Evolutionary conservation across 768 basidiomycete genomes (phyloP).

Genomic region (Pleurotus tuber-regium): DNA sequence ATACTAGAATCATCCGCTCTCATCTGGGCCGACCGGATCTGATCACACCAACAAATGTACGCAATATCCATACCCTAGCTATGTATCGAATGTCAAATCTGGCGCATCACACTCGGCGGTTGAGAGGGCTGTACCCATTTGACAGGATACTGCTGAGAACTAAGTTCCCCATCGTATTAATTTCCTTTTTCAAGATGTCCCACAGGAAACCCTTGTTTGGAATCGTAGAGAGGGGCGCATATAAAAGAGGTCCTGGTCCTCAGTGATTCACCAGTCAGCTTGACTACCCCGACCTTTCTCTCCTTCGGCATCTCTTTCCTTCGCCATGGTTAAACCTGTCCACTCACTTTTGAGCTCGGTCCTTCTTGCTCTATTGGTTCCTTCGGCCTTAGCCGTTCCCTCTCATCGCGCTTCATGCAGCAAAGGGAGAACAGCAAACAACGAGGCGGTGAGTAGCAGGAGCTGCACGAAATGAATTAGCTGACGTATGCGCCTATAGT

Average conservation of each 20-base stretch:
- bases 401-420: conserved; percentile 6
- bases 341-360: conserved; percentile 1
- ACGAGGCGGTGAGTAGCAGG: not conserved
- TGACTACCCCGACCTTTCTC: not conserved
- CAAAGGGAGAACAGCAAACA: conserved; percentile 9
- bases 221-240: not conserved
- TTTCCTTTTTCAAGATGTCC: too few species aligned
- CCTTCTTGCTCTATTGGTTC: conserved; percentile 1
- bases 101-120: not conserved
- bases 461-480: not conserved
- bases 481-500: conserved; percentile 3
- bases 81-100: not conserved
- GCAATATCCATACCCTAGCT: not conserved
- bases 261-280: not conserved
- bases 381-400: conserved; percentile 3
- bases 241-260: not conserved
- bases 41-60: too few species aligned
- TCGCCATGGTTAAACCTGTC: conserved; percentile 1
- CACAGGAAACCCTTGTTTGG: not conserved
- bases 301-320: conserved; percentile 1
- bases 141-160: too few species aligned
- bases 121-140: not conserved
- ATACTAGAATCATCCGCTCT: too few species aligned
- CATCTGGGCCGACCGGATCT: too few species aligned
- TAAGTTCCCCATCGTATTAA: too few species aligned